phyloP scores from a whole-genome alignment of 2,329 filamentous ascomycete genomes.

The Fusarium sp. region DNA sequence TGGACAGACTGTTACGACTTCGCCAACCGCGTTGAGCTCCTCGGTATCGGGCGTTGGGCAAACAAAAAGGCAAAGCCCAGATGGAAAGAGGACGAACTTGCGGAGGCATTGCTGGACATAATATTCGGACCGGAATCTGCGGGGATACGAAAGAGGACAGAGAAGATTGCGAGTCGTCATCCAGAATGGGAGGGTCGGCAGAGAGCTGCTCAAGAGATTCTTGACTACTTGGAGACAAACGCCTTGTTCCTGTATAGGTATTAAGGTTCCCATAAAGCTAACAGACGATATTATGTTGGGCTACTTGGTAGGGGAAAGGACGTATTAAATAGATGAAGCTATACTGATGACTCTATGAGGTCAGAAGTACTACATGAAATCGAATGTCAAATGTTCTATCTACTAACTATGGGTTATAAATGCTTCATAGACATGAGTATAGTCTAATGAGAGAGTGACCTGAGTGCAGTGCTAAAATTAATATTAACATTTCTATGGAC shows the following conservation, averaged over 20 bases:
- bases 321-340: background rate
- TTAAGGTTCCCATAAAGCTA: too few species aligned
- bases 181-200: background rate
- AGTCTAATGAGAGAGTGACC: too few species aligned
- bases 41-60: background rate
- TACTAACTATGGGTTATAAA: background rate
- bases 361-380: background rate
- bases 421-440: too few species aligned
- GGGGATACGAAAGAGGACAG: background rate
- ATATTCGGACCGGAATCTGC: background rate
- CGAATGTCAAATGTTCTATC: background rate
- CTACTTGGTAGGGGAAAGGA: too few species aligned
- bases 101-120: background rate
- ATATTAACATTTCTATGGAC: too few species aligned
- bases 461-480: too few species aligned
- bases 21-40: background rate
- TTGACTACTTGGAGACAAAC: fast-evolving
- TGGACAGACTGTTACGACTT: background rate
- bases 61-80: background rate
- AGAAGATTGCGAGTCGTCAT: background rate
- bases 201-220: background rate
- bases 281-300: too few species aligned
- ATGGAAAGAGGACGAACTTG: background rate
- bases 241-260: too few species aligned
- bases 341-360: background rate